Percentiles rank a stretch among this genome's conserved stretches.
phyloP scores from a whole-genome alignment of 257 asterid genomes.

The Solanum bulbocastanum region DNA sequence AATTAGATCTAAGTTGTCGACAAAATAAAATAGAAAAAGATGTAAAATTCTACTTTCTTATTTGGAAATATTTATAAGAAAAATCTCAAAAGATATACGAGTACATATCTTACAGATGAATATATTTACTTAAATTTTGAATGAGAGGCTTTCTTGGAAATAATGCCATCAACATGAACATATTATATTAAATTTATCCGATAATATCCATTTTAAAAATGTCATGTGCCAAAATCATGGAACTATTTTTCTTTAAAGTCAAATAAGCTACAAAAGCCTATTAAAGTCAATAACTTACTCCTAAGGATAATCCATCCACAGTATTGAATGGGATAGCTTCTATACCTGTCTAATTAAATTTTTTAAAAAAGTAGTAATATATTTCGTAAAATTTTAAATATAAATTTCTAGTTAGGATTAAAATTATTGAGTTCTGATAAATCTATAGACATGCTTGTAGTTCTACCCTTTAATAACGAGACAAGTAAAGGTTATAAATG shows the following conservation, averaged over 20 bases:
- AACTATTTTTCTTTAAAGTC: background rate
- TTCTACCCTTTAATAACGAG: background rate
- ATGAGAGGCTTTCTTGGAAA: background rate
- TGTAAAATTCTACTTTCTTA: background rate
- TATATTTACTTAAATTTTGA: background rate
- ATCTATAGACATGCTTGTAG: background rate
- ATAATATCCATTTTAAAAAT: background rate
- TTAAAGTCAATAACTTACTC: background rate
- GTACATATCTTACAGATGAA: too few relatives aligned
- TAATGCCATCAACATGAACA: background rate
- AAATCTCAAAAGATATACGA: background rate
- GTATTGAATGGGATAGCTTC: background rate
- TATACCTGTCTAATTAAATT: background rate
- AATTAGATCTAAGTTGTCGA: background rate
- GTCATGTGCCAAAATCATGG: background rate
- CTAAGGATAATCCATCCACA: background rate
- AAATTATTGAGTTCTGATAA: background rate
- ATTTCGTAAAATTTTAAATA: background rate
- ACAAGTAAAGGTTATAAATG: background rate
- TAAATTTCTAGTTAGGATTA: background rate
- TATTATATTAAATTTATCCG: background rate
- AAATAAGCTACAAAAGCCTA: background rate
- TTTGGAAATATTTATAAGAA: background rate
- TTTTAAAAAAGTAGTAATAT: background rate
- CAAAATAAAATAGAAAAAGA: background rate